phyloP scores from a whole-genome alignment of 2,329 filamentous ascomycete species.

The Fusarium albidum region DNA sequence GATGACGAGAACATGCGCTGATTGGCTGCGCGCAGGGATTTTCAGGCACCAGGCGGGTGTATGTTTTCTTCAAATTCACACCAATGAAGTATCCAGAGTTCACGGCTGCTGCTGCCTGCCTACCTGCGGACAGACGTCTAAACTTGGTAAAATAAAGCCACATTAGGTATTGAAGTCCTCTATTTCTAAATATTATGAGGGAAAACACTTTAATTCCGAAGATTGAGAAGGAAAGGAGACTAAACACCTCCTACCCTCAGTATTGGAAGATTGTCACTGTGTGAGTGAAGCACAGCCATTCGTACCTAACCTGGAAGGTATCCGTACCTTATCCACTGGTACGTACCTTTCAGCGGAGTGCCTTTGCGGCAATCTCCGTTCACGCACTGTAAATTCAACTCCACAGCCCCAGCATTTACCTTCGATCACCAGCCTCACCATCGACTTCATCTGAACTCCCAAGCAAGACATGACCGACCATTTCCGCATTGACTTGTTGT shows the following conservation, averaged over 20 bases:
- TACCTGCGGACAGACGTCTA: too few species aligned
- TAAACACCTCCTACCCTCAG: too few species aligned
- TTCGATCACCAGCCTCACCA: slow-evolving; percentile 29
- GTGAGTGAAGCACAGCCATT: too few species aligned
- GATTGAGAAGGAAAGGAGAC: too few species aligned
- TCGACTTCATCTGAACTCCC: slow-evolving; percentile 28
- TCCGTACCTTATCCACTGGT: not conserved
- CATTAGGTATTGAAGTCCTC: too few species aligned
- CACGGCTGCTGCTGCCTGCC: too few species aligned
- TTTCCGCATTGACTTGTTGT: not conserved
- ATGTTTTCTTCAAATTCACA: not conserved
- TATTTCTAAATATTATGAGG: too few species aligned
- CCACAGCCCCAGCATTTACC: slow-evolving; percentile 37
- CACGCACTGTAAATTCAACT: slow-evolving; percentile 1
- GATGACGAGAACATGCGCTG: slow-evolving; percentile 6
- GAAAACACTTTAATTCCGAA: too few species aligned
- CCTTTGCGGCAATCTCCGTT: slow-evolving; percentile 6
- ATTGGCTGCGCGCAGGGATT: slow-evolving; percentile 26
- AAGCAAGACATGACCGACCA: slow-evolving; percentile 8
- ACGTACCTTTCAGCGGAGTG: not conserved
- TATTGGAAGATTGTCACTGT: too few species aligned
- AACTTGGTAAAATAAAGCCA: too few species aligned
- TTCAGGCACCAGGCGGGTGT: slow-evolving; percentile 24
- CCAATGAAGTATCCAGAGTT: not conserved
- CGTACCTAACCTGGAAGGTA: too few species aligned